Evolutionary conservation across 1,284 basidiomycete genomes (phyloP).

Genomic region (Phaffia rhodozyma): DNA sequence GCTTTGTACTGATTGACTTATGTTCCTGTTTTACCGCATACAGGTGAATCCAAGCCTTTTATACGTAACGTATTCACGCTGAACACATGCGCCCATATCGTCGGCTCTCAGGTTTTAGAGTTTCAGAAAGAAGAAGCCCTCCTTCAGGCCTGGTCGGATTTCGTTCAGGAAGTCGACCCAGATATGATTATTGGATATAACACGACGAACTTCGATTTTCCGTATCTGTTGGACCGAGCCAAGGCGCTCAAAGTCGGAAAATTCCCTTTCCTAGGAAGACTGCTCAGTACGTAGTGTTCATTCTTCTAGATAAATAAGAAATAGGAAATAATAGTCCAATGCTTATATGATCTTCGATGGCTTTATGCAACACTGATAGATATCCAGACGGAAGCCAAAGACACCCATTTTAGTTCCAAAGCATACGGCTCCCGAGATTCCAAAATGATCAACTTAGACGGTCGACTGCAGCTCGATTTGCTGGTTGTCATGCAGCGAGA

Average conservation of each 20-base stretch:
- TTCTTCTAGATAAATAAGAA: too few species aligned
- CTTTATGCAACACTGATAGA: constrained; percentile 38
- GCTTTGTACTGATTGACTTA: constrained; percentile 1
- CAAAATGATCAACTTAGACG: constrained; percentile 78
- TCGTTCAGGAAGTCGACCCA: constrained; percentile 75
- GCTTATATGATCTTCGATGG: not conserved
- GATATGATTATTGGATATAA: constrained; percentile 93
- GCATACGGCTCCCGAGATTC: constrained; percentile 91
- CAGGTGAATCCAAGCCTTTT: constrained; percentile 80
- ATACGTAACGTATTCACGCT: constrained; percentile 92
- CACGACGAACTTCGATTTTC: constrained; percentile 80
- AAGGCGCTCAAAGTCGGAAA: constrained; percentile 56
- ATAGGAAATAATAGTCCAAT: constrained; percentile 1
- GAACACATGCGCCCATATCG: constrained; percentile 82
- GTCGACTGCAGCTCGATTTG: constrained; percentile 81
- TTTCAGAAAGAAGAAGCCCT: constrained; percentile 62
- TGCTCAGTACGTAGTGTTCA: constrained; percentile 47
- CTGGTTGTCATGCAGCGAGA: constrained; percentile 95
- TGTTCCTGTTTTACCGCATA: not conserved
- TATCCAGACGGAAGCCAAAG: constrained; percentile 63
- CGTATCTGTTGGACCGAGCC: constrained; percentile 81
- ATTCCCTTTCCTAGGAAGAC: constrained; percentile 66
- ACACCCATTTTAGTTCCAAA: constrained; percentile 90
- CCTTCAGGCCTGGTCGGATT: constrained; percentile 68
- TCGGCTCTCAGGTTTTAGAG: constrained; percentile 84